Base-by-base conservation (phyloP, 2,329 filamentous ascomycete species). In the Onygenales sp. region DNA sequence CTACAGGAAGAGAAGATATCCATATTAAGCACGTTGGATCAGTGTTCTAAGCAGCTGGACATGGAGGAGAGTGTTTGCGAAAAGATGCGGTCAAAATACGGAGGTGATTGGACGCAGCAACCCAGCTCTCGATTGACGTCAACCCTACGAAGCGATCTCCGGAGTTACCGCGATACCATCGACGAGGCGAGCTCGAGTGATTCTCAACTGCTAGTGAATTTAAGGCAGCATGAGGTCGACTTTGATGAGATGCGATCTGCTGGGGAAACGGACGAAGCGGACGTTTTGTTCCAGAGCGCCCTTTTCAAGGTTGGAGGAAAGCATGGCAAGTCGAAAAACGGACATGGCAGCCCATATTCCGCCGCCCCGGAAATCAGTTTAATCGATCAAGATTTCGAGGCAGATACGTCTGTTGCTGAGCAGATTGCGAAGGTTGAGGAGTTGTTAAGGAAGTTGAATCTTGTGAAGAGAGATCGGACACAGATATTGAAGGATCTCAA, bases 51-150 rank as follows among this genome's bases (percentile, higher is more conserved):
- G 67, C 87, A 94, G 63, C 74, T 98, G 42, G 93, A 98, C 61
- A 90, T 93, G 83, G 93, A 98, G 69, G 94, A 97, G 72, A 94
- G 88, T 53, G 88, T 97, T 0, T 98, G 93, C 67, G 93, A 98
- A 69, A 98, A 97, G 76, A 98, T 98, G 93, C 83, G 93, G 46
- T 94, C 90, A 10, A 98, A 98, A 68, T 97, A 97, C 67, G 91
- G 92, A 52, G 80, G 79, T 32, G 92, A 97, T 52, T 98, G 93
- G 93, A 95, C 89, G 14, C 93, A 98, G 64, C 93, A 98, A 64
- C 93, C 93, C 9, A 97, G 92, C 66, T 88, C 88, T 34, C 80
- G 88, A 53, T 78, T 98, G 42, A 98, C 92, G 1, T 84, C 87
- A 3, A 97, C 92, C 0, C 73, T 98, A 49, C 82, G 91, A 52